These are phyloP conservation scores for Lizonia empirigonia DNA, from an alignment of 2,329 filamentous ascomycete genomes.

Conservation along the genomic window DNA sequence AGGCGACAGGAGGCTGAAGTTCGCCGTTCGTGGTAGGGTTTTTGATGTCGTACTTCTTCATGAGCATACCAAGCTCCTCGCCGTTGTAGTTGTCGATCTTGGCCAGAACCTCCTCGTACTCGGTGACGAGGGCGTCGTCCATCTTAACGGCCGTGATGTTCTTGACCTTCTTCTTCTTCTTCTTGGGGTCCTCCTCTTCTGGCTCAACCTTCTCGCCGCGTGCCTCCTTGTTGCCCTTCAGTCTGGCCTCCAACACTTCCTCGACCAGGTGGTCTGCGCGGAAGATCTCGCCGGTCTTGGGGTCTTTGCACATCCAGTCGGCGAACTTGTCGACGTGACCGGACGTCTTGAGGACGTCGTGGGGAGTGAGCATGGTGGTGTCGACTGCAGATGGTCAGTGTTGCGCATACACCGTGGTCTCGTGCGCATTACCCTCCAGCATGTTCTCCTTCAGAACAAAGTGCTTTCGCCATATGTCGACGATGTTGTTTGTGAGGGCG, in stretches of 20 bases:
- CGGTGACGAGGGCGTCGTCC: conserved; percentile 81
- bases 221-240: conserved; percentile 92
- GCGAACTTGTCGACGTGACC: conserved; percentile 98
- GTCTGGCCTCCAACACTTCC: conserved; percentile 82
- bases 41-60: conserved; percentile 85
- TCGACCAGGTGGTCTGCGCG: conserved; percentile 96
- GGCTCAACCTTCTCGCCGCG: conserved; percentile 78
- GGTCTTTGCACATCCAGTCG: conserved; percentile 99
- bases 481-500: conserved; percentile 82
- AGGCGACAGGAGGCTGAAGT: conserved; percentile 80
- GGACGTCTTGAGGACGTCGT: conserved; percentile 88
- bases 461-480: conserved; percentile 90
- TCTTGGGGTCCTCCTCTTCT: conserved; percentile 78
- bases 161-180: conserved; percentile 85
- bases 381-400: conserved; percentile 62
- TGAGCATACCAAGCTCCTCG: conserved; percentile 81
- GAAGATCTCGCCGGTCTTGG: conserved; percentile 95
- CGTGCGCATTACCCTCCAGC: conserved; percentile 64
- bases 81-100: conserved; percentile 96
- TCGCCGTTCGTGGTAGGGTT: conserved; percentile 81
- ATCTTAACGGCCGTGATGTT: conserved; percentile 71
- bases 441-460: conserved; percentile 94
- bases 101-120: conserved; percentile 90
- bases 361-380: conserved; percentile 90
- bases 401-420: conserved; percentile 8